phyloP scores from a whole-genome alignment of 495 filamentous ascomycete genomes.

The Niebla homalea region DNA sequence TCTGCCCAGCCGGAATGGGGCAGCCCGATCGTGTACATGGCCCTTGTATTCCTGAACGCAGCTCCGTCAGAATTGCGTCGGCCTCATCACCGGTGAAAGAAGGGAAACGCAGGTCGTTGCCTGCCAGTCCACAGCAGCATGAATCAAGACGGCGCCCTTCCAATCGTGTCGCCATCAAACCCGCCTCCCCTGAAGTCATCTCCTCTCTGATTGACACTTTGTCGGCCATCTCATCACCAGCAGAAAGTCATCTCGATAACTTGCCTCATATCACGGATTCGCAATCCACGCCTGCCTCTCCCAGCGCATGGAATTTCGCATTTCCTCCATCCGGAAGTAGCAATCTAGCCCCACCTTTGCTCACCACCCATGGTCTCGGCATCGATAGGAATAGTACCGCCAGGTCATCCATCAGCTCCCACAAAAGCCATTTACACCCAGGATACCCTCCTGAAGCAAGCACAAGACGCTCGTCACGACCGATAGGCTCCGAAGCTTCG shows the following conservation, averaged over 20 bases:
- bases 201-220: slow-evolving; percentile 86
- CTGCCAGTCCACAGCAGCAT: not conserved
- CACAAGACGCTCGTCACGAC: not conserved
- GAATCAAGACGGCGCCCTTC: slow-evolving; percentile 13
- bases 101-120: slow-evolving; percentile 12
- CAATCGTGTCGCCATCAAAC: slow-evolving; percentile 35
- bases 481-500: not conserved
- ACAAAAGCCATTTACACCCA: not conserved
- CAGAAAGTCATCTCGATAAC: slow-evolving; percentile 57
- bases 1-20: not conserved
- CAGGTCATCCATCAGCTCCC: not conserved
- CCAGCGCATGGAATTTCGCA: slow-evolving; percentile 15
- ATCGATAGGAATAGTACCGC: slow-evolving; percentile 53
- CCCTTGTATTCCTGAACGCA: slow-evolving; percentile 13
- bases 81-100: slow-evolving; percentile 2
- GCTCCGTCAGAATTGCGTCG: slow-evolving; percentile 9
- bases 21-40: not conserved
- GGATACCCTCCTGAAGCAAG: not conserved
- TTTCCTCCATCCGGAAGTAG: slow-evolving; percentile 14
- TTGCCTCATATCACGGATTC: slow-evolving; percentile 33
- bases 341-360: slow-evolving; percentile 12
- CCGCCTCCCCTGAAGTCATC: slow-evolving; percentile 85
- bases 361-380: slow-evolving; percentile 42
- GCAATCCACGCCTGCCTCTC: slow-evolving; percentile 24
- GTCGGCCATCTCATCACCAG: slow-evolving; percentile 67